Percentiles rank a stretch among this genome's conserved stretches.
These are phyloP conservation scores for Fusarium brachygibbosum DNA, from an alignment of 2,329 filamentous ascomycete species.

Conservation along the genomic window DNA sequence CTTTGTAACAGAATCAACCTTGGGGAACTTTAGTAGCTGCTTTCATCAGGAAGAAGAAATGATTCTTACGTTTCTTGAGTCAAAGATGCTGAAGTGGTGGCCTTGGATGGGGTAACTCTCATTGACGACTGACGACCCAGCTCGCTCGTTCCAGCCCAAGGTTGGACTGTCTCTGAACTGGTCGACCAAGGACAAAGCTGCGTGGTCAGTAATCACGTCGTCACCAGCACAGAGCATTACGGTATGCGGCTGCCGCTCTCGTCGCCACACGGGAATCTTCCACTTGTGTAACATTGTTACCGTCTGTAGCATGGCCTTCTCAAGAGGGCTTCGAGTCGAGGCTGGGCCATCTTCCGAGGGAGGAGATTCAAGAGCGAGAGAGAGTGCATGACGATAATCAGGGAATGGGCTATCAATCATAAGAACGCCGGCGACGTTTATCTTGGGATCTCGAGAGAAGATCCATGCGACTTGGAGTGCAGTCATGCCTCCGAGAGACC, in stretches of 20 bases:
- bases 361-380: constrained; percentile 10
- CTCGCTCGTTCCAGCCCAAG: constrained; percentile 14
- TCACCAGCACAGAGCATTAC: constrained; percentile 6
- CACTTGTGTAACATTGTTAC: constrained; percentile 12
- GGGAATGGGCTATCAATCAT: constrained; percentile 12
- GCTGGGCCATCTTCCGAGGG: constrained; percentile 6
- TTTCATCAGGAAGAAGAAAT: neutral
- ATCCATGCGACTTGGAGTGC: constrained; percentile 10
- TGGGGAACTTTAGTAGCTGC: neutral
- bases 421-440: constrained; percentile 4
- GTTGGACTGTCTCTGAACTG: constrained; percentile 11
- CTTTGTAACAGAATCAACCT: constrained; percentile 6
- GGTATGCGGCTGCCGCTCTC: constrained; percentile 3
- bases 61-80: constrained; percentile 3
- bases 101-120: constrained; percentile 6
- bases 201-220: constrained; percentile 3
- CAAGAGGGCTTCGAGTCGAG: constrained; percentile 7
- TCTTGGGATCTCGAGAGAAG: constrained; percentile 6
- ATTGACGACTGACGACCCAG: constrained; percentile 2
- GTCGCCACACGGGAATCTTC: constrained; percentile 4
- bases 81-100: constrained; percentile 13
- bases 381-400: constrained; percentile 8
- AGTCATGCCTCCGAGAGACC: constrained; percentile 12
- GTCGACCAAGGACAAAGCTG: constrained; percentile 8
- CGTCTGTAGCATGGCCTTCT: constrained; percentile 5